These are phyloP conservation scores for Vanilla planifolia DNA, from an alignment of 106 monocot species.

Conservation along the genomic window DNA sequence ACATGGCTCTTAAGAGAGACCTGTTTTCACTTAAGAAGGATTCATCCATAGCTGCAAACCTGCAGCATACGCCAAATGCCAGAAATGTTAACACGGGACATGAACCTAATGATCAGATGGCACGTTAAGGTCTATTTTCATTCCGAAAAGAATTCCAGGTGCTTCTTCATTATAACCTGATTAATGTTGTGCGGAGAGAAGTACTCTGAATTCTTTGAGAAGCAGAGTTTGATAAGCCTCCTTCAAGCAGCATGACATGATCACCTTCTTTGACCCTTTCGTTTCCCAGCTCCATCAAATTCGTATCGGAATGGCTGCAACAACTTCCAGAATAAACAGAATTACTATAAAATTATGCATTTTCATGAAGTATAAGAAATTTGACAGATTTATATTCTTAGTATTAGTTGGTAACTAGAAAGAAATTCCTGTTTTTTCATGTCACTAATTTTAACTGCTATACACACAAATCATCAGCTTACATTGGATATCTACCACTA, in stretches of 20 bases:
- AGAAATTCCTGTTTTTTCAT: too few species aligned
- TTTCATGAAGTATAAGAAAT: neutral
- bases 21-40: slow-evolving; percentile 77
- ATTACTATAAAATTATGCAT: neutral
- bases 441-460: too few species aligned
- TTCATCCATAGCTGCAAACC: slow-evolving; percentile 84
- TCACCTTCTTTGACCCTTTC: slow-evolving; percentile 49
- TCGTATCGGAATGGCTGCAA: slow-evolving; percentile 67
- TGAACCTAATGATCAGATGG: neutral
- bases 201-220: slow-evolving; percentile 39
- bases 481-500: too few species aligned
- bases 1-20: slow-evolving; percentile 63
- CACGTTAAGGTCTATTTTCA: neutral
- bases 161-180: slow-evolving; percentile 21
- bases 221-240: slow-evolving; percentile 48
- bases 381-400: neutral
- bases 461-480: too few species aligned
- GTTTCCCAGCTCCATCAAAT: slow-evolving; percentile 50
- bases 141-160: neutral
- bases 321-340: neutral
- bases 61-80: slow-evolving; percentile 19
- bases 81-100: neutral
- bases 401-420: too few species aligned
- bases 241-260: slow-evolving; percentile 46
- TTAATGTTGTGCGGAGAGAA: slow-evolving; percentile 42